Evolutionary conservation across 108 stramenopile genomes (phyloP), one percentile per base, ranked within the genome.

Genomic region (Stephanodiscus triporus): DNA sequence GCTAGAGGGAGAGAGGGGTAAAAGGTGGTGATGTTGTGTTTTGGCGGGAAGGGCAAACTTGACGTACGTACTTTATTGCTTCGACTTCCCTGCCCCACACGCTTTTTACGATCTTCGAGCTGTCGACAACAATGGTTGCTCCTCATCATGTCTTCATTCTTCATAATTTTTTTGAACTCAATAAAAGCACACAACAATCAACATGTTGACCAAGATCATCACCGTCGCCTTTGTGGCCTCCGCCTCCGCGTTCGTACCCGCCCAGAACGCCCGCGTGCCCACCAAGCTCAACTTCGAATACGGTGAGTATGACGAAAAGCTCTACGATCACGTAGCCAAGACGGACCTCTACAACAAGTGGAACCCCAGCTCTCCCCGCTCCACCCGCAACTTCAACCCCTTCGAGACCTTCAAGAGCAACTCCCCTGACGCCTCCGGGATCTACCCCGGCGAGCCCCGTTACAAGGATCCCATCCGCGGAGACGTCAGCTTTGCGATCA

Each of bases 381-480:
- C 90, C 16, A 75, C 85, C 63, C 68, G 57, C 37, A 97, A 97
- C 90, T 97, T 97, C 94, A 94, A 97, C 91, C 96, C 96, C 70
- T 97, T 97, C 89, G 93, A 97, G 81, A 86, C 87, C 34, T 86
- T 55, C 80, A 84, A 72, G 58, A 76, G 89, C 63, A 94, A 91
- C 89, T 78, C 82, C 4, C 82, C 78, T 53, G 92, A 94, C 82
- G 83, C 85, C 24, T 90, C 89, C 61, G 93, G 93, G 26, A 83
- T 82, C 83, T 94, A 85, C 88, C 93, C 93, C 40, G 93, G 93
- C 73, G 93, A 91, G 87, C 34, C 75, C 56, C 81, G 84, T 29
- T 97, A 95, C 91, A 95, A 95, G 88, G 96, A 97, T 74, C 96
- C 96, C 55, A 69, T 67, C 14, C 91, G 94, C 70, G 84, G 84